Evolutionary conservation across 148 eudicot genomes (phyloP).

Genomic region (Rhododendron griersonianum): DNA sequence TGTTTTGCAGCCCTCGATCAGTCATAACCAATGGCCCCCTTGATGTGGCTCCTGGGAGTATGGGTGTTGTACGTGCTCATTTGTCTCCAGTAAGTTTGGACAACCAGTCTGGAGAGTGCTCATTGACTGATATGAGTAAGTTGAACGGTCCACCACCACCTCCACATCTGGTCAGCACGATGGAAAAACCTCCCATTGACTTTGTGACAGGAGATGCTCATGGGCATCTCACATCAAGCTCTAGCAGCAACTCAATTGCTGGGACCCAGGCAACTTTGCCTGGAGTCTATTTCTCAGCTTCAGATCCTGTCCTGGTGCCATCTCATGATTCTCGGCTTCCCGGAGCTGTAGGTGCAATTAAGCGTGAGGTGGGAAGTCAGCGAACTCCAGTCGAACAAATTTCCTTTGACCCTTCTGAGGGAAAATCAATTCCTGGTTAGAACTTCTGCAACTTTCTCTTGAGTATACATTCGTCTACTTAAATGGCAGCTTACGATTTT

Average conservation of each 20-base stretch:
- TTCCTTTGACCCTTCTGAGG: conserved; percentile 28
- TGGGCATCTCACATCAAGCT: conserved; percentile 24
- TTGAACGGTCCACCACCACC: conserved; percentile 17
- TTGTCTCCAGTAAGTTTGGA: conserved; percentile 23
- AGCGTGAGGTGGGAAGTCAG: conserved; percentile 44
- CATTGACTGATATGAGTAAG: conserved; percentile 15
- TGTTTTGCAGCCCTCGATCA: conserved; percentile 44
- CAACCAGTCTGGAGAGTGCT: conserved; percentile 19
- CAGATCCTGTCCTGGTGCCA: conserved; percentile 53
- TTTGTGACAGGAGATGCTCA: conserved; percentile 17
- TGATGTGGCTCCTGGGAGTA: conserved; percentile 37
- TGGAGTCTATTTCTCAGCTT: conserved; percentile 47
- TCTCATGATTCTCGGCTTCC: conserved; percentile 40
- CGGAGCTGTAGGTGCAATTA: conserved; percentile 45
- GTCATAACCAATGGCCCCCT: conserved; percentile 40
- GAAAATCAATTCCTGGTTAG: conserved; percentile 44
- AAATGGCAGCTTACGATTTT: conserved; percentile 7
- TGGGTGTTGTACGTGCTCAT: conserved; percentile 22
- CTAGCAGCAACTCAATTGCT: conserved; percentile 25
- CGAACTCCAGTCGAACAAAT: conserved; percentile 25
- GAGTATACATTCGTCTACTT: background rate
- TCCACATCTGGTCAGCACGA: conserved; percentile 21
- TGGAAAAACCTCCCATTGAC: conserved; percentile 22
- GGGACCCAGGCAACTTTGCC: conserved; percentile 24
- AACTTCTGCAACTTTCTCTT: background rate